A percentile compares a stretch with the other conserved stretches of the same genome.
Conservation (phyloP, 2,329 filamentous ascomycete genomes). For the Cercospora brassicicola region DNA sequence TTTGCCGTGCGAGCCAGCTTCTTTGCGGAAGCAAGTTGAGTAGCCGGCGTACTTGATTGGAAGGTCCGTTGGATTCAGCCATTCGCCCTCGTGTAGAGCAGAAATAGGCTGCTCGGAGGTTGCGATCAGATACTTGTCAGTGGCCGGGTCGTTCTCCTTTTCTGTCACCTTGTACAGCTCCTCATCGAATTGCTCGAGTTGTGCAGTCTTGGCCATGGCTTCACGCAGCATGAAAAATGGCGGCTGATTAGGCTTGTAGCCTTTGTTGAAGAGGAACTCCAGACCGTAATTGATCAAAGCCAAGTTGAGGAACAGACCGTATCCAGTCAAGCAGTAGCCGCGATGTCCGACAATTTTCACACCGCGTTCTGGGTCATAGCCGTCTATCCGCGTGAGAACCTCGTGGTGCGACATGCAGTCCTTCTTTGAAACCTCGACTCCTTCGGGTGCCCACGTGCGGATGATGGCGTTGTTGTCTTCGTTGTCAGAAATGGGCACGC, state of each 20-base stretch:
- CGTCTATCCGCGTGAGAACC: slow-evolving; percentile 81
- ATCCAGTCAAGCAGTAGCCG: slow-evolving; percentile 87
- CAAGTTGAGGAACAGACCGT: slow-evolving; percentile 88
- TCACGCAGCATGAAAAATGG: slow-evolving; percentile 94
- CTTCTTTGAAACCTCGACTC: slow-evolving; percentile 70
- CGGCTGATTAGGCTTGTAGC: slow-evolving; percentile 61
- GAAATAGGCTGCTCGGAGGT: slow-evolving; percentile 95
- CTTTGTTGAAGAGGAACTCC: slow-evolving; percentile 78
- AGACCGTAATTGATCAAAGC: slow-evolving; percentile 94
- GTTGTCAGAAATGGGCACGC: slow-evolving; percentile 78
- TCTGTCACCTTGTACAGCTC: slow-evolving; percentile 94
- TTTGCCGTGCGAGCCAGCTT: slow-evolving; percentile 86
- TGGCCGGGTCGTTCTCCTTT: slow-evolving; percentile 73
- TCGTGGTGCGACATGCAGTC: slow-evolving; percentile 89
- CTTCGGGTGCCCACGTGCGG: slow-evolving; percentile 78
- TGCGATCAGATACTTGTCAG: slow-evolving; percentile 80
- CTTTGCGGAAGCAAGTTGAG: slow-evolving; percentile 92
- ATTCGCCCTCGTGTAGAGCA: slow-evolving; percentile 83
- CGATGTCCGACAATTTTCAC: slow-evolving; percentile 93
- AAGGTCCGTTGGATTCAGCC: slow-evolving; percentile 79
- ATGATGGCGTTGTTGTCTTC: slow-evolving; percentile 79
- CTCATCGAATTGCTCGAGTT: slow-evolving; percentile 95
- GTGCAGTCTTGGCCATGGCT: slow-evolving; percentile 96
- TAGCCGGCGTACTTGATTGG: slow-evolving; percentile 88
- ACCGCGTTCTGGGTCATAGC: slow-evolving; percentile 88